These are phyloP conservation scores for Sphagnum contortum DNA, from an alignment of 225 moss, liverwort and hornwort genomes.

Conservation along the genomic window DNA sequence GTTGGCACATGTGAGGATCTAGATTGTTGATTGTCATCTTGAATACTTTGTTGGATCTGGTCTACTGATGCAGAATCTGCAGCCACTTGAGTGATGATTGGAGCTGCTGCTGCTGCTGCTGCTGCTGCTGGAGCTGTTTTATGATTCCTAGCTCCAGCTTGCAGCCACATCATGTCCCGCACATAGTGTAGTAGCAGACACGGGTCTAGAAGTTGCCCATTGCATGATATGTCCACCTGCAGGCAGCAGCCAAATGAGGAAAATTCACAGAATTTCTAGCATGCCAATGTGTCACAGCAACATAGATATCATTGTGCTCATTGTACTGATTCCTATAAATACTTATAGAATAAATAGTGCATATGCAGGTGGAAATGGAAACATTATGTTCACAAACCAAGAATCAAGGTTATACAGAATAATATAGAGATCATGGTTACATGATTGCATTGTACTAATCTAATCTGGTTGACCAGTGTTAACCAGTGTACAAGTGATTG, in stretches of 20 bases:
- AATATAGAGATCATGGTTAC: neutral
- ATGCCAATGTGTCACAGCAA: neutral
- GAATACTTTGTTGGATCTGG: neutral
- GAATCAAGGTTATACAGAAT: too few relatives aligned
- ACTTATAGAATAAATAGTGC: neutral
- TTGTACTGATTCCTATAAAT: neutral
- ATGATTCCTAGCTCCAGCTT: neutral
- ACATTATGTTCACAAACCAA: too few relatives aligned
- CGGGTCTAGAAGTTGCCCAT: slow-evolving; percentile 1
- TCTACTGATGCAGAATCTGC: neutral
- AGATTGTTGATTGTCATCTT: neutral
- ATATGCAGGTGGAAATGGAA: neutral
- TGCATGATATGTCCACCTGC: slow-evolving; percentile 8
- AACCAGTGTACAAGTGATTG: neutral
- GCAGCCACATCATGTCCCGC: slow-evolving; percentile 4
- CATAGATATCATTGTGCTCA: neutral
- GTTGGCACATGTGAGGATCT: slow-evolving; percentile 2
- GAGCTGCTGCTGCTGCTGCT: too few relatives aligned
- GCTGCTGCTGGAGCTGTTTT: neutral
- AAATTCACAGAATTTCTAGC: neutral
- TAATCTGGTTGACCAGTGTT: neutral
- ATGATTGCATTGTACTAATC: neutral
- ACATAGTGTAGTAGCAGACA: slow-evolving; percentile 5
- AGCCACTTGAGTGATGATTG: too few relatives aligned
- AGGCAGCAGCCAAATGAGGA: neutral